These are phyloP conservation scores for Macrotyloma uniflorum DNA, from an alignment of 306 rosid genomes.

Conservation along the genomic window DNA sequence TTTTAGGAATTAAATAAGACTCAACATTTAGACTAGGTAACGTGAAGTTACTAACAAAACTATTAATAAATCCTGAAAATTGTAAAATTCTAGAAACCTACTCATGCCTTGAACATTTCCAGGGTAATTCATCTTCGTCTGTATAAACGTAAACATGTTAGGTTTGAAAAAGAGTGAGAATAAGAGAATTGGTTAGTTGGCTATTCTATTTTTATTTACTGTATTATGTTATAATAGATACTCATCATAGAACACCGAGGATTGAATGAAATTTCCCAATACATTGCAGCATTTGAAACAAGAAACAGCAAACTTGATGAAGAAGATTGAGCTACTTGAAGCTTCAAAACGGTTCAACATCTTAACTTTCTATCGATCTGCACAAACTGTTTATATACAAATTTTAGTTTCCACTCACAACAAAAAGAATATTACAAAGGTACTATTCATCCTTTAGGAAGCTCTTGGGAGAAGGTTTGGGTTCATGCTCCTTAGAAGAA, in stretches of 20 bases:
- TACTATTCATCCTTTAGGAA: constrained; percentile 48
- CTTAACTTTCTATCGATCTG: constrained; percentile 4
- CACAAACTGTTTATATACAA: not conserved
- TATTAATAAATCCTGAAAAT: not conserved
- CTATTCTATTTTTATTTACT: not conserved
- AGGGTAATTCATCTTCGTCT: not conserved
- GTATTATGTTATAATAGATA: not conserved
- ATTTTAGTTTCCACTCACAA: not conserved
- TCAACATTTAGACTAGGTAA: not conserved
- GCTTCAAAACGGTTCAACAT: constrained; percentile 68
- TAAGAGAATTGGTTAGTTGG: not conserved
- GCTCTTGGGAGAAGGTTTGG: constrained; percentile 81
- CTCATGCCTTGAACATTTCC: not conserved
- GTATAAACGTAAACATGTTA: not conserved
- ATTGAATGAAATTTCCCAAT: constrained; percentile 27
- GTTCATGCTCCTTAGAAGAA: constrained; percentile 70
- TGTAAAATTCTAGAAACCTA: not conserved
- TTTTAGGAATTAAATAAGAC: too few species aligned
- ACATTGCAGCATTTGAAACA: constrained; percentile 67
- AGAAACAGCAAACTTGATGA: constrained; percentile 69
- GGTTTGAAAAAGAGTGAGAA: not conserved
- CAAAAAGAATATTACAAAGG: not conserved
- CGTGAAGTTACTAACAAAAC: not conserved
- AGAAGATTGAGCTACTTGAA: constrained; percentile 78
- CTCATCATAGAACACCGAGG: constrained; percentile 4